Conservation (phyloP, 2,329 filamentous ascomycete species). For the Monosporascus cannonballus region DNA sequence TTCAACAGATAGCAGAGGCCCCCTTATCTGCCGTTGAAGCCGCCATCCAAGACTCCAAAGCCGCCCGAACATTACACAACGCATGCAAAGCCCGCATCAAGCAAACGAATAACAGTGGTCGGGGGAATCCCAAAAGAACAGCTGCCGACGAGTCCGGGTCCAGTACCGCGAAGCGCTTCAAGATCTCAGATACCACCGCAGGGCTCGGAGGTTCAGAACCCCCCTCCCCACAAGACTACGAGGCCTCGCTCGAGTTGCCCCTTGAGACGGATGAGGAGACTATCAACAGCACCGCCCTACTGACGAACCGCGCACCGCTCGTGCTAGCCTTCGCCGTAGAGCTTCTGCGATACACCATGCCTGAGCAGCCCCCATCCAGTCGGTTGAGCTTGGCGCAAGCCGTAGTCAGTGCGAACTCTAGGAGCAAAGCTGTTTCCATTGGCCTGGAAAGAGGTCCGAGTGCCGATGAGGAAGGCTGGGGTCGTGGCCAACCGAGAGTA, state of each 20-base stretch:
- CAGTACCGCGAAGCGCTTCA: slow-evolving; percentile 28
- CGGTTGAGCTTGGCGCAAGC: slow-evolving; percentile 77
- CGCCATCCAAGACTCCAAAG: slow-evolving; percentile 42
- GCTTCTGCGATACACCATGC: slow-evolving; percentile 73
- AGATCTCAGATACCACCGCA: slow-evolving; percentile 15
- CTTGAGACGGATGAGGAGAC: slow-evolving; percentile 50
- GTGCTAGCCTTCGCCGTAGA: slow-evolving; percentile 75
- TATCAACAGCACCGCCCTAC: slow-evolving; percentile 51
- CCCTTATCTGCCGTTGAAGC: slow-evolving; percentile 36
- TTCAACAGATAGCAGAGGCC: slow-evolving; percentile 49
- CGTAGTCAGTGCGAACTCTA: slow-evolving; percentile 75
- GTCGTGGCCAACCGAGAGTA: slow-evolving; percentile 68
- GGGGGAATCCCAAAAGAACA: slow-evolving; percentile 25
- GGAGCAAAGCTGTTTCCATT: slow-evolving; percentile 67
- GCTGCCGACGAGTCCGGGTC: slow-evolving; percentile 16
- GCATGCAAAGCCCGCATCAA: slow-evolving; percentile 50
- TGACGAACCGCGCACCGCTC: slow-evolving; percentile 76
- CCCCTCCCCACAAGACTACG: slow-evolving; percentile 50
- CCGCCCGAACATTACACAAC: slow-evolving; percentile 43
- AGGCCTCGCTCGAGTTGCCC: slow-evolving; percentile 57
- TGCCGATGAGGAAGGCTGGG: slow-evolving; percentile 66
- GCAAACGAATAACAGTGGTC: slow-evolving; percentile 12
- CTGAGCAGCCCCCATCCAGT: slow-evolving; percentile 79
- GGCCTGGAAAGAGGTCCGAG: slow-evolving; percentile 61
- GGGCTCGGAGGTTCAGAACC: slow-evolving; percentile 26